Conservation (phyloP, 2,329 filamentous ascomycete genomes). For the Fusarium sp. region DNA sequence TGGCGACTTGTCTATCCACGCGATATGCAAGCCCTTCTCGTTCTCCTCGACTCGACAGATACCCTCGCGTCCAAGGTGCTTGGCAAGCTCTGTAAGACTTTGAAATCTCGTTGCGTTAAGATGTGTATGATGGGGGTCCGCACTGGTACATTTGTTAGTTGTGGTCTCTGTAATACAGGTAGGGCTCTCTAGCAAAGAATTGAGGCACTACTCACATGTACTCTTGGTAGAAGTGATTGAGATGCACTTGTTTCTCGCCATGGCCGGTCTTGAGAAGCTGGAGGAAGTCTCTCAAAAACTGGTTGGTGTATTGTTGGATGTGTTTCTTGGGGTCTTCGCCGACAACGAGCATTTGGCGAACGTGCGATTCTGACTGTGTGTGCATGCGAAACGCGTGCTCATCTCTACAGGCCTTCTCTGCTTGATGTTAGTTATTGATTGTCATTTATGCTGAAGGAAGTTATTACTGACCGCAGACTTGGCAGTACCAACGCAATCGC, state of each 20-base stretch:
- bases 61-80: slow-evolving; percentile 85
- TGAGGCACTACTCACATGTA: slow-evolving; percentile 69
- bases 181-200: neutral
- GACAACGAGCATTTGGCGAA: slow-evolving; percentile 87
- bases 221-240: slow-evolving; percentile 95
- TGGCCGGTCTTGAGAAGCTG: slow-evolving; percentile 82
- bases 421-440: slow-evolving; percentile 1
- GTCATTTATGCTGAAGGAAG: neutral
- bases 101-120: slow-evolving; percentile 95
- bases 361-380: slow-evolving; percentile 83
- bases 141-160: neutral
- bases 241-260: slow-evolving; percentile 87
- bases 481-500: slow-evolving; percentile 90
- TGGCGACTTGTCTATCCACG: slow-evolving; percentile 92
- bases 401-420: slow-evolving; percentile 69
- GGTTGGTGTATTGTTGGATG: slow-evolving; percentile 82
- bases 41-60: slow-evolving; percentile 92
- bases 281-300: slow-evolving; percentile 85
- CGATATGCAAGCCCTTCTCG: slow-evolving; percentile 83
- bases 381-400: slow-evolving; percentile 95
- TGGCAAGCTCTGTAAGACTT: slow-evolving; percentile 88
- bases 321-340: slow-evolving; percentile 87
- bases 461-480: slow-evolving; percentile 69
- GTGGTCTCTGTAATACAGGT: neutral
- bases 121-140: slow-evolving; percentile 60